phyloP scores from a whole-genome alignment of 768 basidiomycete species.

The Amanita rimosa region DNA sequence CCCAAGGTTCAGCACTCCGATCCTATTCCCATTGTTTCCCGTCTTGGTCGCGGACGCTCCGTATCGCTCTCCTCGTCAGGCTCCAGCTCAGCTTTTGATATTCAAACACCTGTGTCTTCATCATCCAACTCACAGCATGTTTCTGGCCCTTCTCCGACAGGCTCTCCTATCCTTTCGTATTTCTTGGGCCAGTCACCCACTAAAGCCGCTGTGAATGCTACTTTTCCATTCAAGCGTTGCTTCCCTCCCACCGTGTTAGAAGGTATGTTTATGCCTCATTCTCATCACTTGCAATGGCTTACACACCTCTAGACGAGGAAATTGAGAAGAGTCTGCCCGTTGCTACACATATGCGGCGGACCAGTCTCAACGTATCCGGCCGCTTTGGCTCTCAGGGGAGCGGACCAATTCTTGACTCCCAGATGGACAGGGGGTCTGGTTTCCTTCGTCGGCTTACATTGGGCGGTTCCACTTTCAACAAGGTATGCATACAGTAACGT shows the following conservation, averaged over 20 bases:
- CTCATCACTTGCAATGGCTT: background rate
- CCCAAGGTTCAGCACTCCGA: conserved; percentile 35
- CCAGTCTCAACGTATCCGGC: conserved; percentile 43
- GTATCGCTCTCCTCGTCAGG: conserved; percentile 50
- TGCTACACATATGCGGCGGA: conserved; percentile 43
- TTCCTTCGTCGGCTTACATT: conserved; percentile 70
- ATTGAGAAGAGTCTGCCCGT: conserved; percentile 27
- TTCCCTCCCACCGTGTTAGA: conserved; percentile 49
- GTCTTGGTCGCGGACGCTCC: conserved; percentile 42
- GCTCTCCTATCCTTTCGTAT: conserved; percentile 63
- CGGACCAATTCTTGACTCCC: conserved; percentile 30
- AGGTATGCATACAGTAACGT: conserved; percentile 28
- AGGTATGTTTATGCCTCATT: conserved; percentile 27
- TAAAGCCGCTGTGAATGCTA: conserved; percentile 30
- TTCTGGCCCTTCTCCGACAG: conserved; percentile 40
- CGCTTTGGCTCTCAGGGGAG: conserved; percentile 37
- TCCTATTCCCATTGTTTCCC: conserved; percentile 49
- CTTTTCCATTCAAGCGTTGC: conserved; percentile 53
- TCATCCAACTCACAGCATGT: conserved; percentile 29
- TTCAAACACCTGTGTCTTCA: conserved; percentile 40
- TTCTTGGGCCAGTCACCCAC: conserved; percentile 55
- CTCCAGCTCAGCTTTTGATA: conserved; percentile 41
- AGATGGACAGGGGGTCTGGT: conserved; percentile 57
- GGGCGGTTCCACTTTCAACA: conserved; percentile 39
- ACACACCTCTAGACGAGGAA: conserved; percentile 22